Conservation (phyloP, 2,329 filamentous ascomycete genomes). For the Neodidymelliopsis sp. region DNA sequence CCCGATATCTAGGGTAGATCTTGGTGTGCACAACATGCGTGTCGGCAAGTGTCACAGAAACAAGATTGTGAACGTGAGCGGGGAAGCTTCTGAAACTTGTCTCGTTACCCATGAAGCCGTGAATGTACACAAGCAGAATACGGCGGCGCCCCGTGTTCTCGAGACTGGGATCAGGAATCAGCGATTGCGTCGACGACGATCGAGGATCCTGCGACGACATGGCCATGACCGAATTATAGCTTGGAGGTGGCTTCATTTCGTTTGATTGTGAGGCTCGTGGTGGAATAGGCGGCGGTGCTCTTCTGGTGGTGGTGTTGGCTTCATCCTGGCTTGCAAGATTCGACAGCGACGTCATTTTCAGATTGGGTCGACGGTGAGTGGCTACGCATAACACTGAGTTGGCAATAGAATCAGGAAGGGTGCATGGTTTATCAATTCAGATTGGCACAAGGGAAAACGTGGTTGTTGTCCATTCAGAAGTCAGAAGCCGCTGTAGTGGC, state of each 20-base stretch:
- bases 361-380: slow-evolving; percentile 18
- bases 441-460: slow-evolving; percentile 1
- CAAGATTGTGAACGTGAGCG: slow-evolving; percentile 80
- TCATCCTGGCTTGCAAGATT: slow-evolving; percentile 25
- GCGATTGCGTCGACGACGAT: slow-evolving; percentile 56
- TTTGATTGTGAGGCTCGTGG: slow-evolving; percentile 30
- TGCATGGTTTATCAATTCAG: slow-evolving; percentile 9
- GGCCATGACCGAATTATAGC: slow-evolving; percentile 31
- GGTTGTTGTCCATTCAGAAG: slow-evolving; percentile 1
- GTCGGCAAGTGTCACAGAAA: slow-evolving; percentile 71
- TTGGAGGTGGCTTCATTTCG: slow-evolving; percentile 25
- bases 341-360: slow-evolving; percentile 32
- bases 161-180: slow-evolving; percentile 48
- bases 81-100: slow-evolving; percentile 89
- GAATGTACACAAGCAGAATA: slow-evolving; percentile 82
- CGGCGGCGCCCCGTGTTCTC: slow-evolving; percentile 54
- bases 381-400: slow-evolving; percentile 12
- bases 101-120: slow-evolving; percentile 90
- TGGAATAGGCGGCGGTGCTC: slow-evolving; percentile 41
- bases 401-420: slow-evolving; percentile 16
- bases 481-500: slow-evolving; percentile 5
- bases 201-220: slow-evolving; percentile 52
- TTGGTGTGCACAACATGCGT: slow-evolving; percentile 87
- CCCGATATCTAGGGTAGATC: slow-evolving; percentile 82
- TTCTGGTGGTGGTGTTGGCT: slow-evolving; percentile 15